Conservation (phyloP, 2,329 filamentous ascomycete species). For the Penicillium sp. region DNA sequence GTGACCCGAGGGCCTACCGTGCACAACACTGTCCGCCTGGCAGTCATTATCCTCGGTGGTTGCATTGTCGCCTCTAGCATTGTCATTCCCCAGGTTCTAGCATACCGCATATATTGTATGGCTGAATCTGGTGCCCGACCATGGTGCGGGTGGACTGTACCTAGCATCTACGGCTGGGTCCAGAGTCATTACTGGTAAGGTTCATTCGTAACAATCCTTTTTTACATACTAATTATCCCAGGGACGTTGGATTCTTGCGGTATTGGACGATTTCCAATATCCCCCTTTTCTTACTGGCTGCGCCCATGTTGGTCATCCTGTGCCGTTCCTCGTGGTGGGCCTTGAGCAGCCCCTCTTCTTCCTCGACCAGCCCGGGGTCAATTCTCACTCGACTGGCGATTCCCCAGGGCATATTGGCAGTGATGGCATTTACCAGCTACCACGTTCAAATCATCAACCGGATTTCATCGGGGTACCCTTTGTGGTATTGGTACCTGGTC, state of each 20-base stretch:
- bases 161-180: conserved; percentile 90
- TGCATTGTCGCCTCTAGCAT: conserved; percentile 67
- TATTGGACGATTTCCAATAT: conserved; percentile 90
- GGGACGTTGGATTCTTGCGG: conserved; percentile 82
- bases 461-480: conserved; percentile 80
- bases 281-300: conserved; percentile 82
- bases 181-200: conserved; percentile 86
- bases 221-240: conserved; percentile 40
- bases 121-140: conserved; percentile 49
- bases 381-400: conserved; percentile 63
- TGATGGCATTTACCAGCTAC: conserved; percentile 74
- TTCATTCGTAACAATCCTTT: not conserved
- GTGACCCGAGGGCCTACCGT: conserved; percentile 39
- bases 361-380: conserved; percentile 24
- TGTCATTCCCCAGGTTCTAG: conserved; percentile 70
- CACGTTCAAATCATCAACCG: conserved; percentile 94
- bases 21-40: conserved; percentile 54
- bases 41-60: conserved; percentile 67
- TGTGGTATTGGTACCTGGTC: conserved; percentile 86
- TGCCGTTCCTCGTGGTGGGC: conserved; percentile 60
- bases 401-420: conserved; percentile 71
- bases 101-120: conserved; percentile 72
- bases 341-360: conserved; percentile 37
- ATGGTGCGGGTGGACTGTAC: conserved; percentile 75
- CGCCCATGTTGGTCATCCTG: conserved; percentile 73